Conservation (phyloP, 2,329 filamentous ascomycete species). For the Alternaria sp. region DNA sequence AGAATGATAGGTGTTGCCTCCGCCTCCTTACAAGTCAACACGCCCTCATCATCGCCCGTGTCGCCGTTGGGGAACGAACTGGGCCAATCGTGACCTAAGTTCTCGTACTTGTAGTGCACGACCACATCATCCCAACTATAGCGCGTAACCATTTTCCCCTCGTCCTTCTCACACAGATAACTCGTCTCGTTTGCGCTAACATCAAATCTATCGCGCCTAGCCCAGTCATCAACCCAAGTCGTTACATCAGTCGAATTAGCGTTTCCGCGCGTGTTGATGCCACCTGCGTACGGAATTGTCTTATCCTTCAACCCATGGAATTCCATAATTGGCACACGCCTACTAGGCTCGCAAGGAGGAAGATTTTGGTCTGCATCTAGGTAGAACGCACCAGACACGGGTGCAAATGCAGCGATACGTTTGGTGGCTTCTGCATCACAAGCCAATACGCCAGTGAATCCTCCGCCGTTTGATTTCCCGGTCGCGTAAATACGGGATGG, state of each 20-base stretch:
- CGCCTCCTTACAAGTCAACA: slow-evolving; percentile 41
- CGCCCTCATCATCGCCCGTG: slow-evolving; percentile 17
- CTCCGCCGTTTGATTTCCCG: slow-evolving; percentile 66
- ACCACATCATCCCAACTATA: slow-evolving; percentile 45
- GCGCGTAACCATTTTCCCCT: slow-evolving; percentile 36
- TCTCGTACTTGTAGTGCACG: slow-evolving; percentile 52
- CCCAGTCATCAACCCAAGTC: slow-evolving; percentile 52
- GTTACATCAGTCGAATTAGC: slow-evolving; percentile 30
- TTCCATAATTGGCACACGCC: slow-evolving; percentile 54
- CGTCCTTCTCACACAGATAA: slow-evolving; percentile 40
- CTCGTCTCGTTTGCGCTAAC: slow-evolving; percentile 37
- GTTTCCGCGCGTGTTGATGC: slow-evolving; percentile 33
- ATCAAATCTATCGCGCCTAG: slow-evolving; percentile 45
- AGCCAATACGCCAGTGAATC: slow-evolving; percentile 59
- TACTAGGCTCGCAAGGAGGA: slow-evolving; percentile 38
- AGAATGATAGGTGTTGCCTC: slow-evolving; percentile 46
- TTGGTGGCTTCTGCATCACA: slow-evolving; percentile 55
- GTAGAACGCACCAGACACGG: slow-evolving; percentile 60
- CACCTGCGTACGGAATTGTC: slow-evolving; percentile 54
- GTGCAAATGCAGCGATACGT: slow-evolving; percentile 61
- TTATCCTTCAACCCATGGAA: slow-evolving; percentile 56
- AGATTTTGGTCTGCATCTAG: slow-evolving; percentile 32
- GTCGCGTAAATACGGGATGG: slow-evolving; percentile 55
- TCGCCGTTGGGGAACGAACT: slow-evolving; percentile 43
- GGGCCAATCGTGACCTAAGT: slow-evolving; percentile 56